Conservation (phyloP, 768 basidiomycete genomes). For the Hygrocybe punicea region DNA sequence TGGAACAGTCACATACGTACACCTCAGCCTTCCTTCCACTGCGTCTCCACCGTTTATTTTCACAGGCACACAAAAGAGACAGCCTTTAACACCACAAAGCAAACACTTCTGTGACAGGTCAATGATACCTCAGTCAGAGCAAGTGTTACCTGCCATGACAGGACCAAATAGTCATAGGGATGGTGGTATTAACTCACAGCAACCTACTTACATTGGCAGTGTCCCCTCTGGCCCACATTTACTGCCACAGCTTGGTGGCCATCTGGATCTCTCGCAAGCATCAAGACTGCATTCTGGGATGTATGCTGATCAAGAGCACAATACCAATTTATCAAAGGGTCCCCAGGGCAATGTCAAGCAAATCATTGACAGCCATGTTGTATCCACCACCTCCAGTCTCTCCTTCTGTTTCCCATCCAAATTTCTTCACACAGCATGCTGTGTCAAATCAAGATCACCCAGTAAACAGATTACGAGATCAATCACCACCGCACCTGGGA, state of each 20-base stretch:
- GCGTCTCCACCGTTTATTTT: conserved; percentile 8
- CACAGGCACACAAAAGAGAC: conserved; percentile 38
- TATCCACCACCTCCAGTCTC: conserved; percentile 9
- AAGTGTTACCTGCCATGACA: neutral
- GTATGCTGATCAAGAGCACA: conserved; percentile 30
- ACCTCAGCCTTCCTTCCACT: conserved; percentile 17
- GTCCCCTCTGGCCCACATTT: conserved; percentile 14
- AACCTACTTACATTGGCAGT: conserved; percentile 3
- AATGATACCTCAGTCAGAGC: conserved; percentile 7
- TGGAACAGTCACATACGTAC: conserved; percentile 32
- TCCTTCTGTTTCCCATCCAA: neutral
- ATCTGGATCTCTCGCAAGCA: neutral
- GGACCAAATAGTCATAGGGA: neutral
- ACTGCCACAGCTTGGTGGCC: conserved; percentile 5
- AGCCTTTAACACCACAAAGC: conserved; percentile 45
- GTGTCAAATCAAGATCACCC: neutral
- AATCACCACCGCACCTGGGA: conserved; percentile 8
- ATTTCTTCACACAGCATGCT: neutral
- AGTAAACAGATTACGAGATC: conserved; percentile 3
- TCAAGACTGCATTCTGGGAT: conserved; percentile 18
- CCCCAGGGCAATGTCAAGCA: conserved; percentile 32
- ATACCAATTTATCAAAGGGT: conserved; percentile 16
- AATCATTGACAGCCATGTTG: neutral
- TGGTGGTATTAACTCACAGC: neutral
- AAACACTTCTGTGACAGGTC: conserved; percentile 34